Evolutionary conservation across 148 eudicot genomes (phyloP).

Genomic region (Chenopodium quinoa): DNA sequence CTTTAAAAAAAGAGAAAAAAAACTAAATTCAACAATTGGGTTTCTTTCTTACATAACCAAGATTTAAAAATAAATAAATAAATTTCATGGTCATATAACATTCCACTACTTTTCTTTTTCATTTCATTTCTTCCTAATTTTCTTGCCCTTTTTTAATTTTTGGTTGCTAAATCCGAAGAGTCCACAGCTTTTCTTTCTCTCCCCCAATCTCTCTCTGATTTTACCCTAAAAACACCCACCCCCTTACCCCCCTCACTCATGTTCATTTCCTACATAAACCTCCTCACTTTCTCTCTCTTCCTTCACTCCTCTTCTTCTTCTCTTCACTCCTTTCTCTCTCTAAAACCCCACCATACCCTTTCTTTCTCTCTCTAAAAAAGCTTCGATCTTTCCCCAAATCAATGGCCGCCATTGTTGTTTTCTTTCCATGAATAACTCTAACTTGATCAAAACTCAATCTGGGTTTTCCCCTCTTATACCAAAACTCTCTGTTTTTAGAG

Average conservation of each 20-base stretch:
- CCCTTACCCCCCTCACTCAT: neutral
- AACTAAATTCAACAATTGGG: neutral
- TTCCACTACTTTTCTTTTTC: neutral
- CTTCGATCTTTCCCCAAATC: neutral
- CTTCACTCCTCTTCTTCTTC: neutral
- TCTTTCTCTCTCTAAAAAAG: neutral
- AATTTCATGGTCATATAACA: neutral
- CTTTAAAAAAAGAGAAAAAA: too few species aligned
- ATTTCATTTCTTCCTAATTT: neutral
- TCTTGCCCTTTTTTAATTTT: neutral
- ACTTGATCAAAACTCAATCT: constrained; percentile 1
- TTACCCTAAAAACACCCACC: constrained; percentile 37
- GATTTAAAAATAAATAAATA: too few species aligned
- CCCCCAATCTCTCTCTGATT: constrained; percentile 24
- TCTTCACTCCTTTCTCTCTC: neutral
- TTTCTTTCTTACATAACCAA: neutral
- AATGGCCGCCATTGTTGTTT: constrained; percentile 12
- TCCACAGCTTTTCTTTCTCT: constrained; percentile 27
- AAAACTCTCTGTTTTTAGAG: neutral
- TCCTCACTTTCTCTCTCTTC: constrained; percentile 18
- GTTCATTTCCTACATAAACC: constrained; percentile 42
- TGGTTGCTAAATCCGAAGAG: constrained; percentile 23
- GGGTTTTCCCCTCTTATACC: neutral
- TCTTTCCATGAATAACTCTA: constrained; percentile 15
- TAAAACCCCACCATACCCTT: constrained; percentile 16